Evolutionary conservation across 495 filamentous ascomycete genomes (phyloP), one percentile per base, ranked within the genome.

Genomic region (Choiromyces venosus): DNA sequence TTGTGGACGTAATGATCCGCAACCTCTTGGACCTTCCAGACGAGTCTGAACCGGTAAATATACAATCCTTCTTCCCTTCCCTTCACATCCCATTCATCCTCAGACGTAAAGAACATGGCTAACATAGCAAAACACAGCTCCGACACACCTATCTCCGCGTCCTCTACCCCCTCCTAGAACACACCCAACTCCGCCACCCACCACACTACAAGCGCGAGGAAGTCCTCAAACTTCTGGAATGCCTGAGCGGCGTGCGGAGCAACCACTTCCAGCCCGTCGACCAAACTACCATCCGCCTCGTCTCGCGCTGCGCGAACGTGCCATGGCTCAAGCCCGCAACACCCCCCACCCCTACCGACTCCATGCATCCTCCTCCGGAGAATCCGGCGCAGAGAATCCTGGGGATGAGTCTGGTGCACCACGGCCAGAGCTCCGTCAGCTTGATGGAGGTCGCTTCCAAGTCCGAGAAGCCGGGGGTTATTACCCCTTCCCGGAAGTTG

Each of bases 81-180:
- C n/a, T 18, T 16, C n/a, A n/a, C n/a, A n/a, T n/a, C n/a, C n/a
- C n/a, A n/a, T n/a, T n/a, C n/a, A n/a, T n/a, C n/a, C n/a, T n/a
- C n/a, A n/a, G n/a, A n/a, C n/a, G n/a, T n/a, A 25, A 6, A n/a
- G 10, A 29, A 29, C 7, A 29, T 61, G 29, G 29, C 36, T 69
- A 10, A 64, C 67, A 10, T 66, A 12, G 38, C n/a, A 12, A 5
- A 39, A 56, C n/a, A 75, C 44, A 75, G 73, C 84, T 99, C 65
- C 88, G 95, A 38, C 96, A 99, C 81, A 98, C 94, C n/a, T 99
- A 99, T 79, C 86, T 99, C n/a, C 90, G 95, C 33, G 96, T 99
- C 25, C 85, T 99, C 9, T 93, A 94, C 74, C 96, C 96, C 4
- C 84, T 99, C 29, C 85, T 99, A 14, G 88, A 92, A 7, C 92